Evolutionary conservation across 2,329 filamentous ascomycete species (phyloP).

Genomic region (Tetracladium maxilliforme): DNA sequence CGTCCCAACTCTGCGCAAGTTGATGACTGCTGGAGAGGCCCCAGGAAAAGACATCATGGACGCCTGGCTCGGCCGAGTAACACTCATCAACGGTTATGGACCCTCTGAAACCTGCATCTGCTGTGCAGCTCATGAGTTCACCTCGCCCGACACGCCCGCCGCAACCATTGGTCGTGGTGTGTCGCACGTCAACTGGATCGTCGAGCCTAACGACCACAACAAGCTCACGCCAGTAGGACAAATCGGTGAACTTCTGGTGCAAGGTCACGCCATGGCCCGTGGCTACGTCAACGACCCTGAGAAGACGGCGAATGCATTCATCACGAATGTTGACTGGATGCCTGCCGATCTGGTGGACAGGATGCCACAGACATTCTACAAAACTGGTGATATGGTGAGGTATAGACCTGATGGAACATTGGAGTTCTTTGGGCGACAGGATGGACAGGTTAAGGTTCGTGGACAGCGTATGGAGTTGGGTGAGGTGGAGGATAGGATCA

Average conservation of each 20-base stretch:
- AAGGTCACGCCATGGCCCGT: conserved; percentile 1
- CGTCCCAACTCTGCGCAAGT: not conserved
- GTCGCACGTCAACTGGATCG: not conserved
- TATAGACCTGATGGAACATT: not conserved
- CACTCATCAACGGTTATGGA: not conserved
- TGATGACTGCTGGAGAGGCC: not conserved
- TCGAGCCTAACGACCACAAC: not conserved
- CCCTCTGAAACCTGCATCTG: not conserved
- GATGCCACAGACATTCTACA: not conserved
- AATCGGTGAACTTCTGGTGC: conserved; percentile 1
- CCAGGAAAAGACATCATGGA: not conserved
- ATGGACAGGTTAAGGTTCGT: not conserved
- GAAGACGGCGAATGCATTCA: not conserved
- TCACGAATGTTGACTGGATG: not conserved
- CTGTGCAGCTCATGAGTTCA: not conserved
- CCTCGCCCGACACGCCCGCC: not conserved
- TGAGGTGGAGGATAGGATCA: not conserved
- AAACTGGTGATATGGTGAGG: not conserved
- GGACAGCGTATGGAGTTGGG: not conserved
- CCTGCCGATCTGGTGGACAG: conserved; percentile 12
- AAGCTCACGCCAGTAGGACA: not conserved
- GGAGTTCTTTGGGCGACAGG: not conserved
- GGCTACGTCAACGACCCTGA: conserved; percentile 1
- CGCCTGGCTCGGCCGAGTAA: not conserved
- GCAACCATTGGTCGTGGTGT: not conserved